Conservation (phyloP, 257 asterid species). For the Dorcoceras hygrometricum region DNA sequence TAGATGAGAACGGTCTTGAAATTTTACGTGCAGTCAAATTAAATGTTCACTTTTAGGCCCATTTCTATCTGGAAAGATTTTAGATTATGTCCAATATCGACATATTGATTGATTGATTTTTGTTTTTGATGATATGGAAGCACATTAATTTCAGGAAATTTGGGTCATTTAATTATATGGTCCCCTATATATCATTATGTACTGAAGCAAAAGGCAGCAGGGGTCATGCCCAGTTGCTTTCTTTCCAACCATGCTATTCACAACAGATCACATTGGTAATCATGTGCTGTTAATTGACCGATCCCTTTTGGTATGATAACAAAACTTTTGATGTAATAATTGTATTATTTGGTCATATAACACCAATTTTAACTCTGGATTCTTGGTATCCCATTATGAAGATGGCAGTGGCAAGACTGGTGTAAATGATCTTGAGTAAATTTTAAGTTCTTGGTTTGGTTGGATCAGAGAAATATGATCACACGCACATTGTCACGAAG, state of each 20-base stretch:
- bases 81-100: background rate
- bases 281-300: slow-evolving; percentile 37
- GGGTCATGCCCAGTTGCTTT: slow-evolving; percentile 42
- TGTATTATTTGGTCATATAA: background rate
- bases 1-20: background rate
- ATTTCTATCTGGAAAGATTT: too few relatives aligned
- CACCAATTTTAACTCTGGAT: background rate
- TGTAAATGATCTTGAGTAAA: background rate
- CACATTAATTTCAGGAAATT: slow-evolving; percentile 22
- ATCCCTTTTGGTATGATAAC: slow-evolving; percentile 16
- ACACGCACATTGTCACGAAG: background rate
- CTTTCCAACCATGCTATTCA: slow-evolving; percentile 39
- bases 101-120: slow-evolving; percentile 9
- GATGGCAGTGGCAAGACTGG: background rate
- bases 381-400: background rate
- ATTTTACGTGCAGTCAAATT: background rate
- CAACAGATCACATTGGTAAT: slow-evolving; percentile 31
- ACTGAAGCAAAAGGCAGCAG: slow-evolving; percentile 21
- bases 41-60: too few relatives aligned
- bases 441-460: background rate
- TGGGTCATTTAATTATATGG: slow-evolving; percentile 30
- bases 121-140: slow-evolving; percentile 5
- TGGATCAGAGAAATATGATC: background rate
- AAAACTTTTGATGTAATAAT: background rate
- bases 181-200: slow-evolving; percentile 36